These are phyloP conservation scores for Gossypium sturtianum DNA, from an alignment of 345 rosid genomes.

Conservation along the genomic window DNA sequence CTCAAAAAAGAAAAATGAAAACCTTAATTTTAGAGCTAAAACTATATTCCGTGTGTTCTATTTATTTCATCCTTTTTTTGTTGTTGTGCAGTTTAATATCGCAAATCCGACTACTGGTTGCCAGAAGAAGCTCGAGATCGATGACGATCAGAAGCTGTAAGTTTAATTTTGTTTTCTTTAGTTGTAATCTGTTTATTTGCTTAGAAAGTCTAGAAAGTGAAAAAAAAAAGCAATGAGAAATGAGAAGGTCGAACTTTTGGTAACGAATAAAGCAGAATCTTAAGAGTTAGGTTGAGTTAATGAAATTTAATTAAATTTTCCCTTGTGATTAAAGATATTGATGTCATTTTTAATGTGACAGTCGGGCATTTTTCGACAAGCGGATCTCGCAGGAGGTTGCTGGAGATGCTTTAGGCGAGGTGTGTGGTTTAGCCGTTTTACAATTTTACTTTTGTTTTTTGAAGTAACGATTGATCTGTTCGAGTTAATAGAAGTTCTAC, in stretches of 20 bases:
- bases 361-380: constrained; percentile 63
- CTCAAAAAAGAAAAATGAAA: not conserved
- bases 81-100: constrained; percentile 32
- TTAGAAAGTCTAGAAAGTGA: not conserved
- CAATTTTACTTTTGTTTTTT: not conserved
- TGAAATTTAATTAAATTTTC: not conserved
- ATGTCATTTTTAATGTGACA: constrained; percentile 13
- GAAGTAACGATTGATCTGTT: not conserved
- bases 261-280: not conserved
- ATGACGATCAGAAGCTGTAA: constrained; percentile 43
- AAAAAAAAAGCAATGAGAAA: not conserved
- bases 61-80: not conserved
- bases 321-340: not conserved
- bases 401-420: constrained; percentile 81
- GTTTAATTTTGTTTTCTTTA: constrained; percentile 4
- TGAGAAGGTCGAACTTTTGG: not conserved
- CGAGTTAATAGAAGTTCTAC: not conserved
- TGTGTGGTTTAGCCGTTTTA: constrained; percentile 9
- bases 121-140: constrained; percentile 55
- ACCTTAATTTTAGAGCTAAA: not conserved
- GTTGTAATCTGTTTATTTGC: not conserved
- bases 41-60: not conserved
- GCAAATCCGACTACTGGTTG: constrained; percentile 51
- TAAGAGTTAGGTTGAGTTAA: not conserved
- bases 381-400: constrained; percentile 78